Base-by-base conservation (phyloP, 2,329 filamentous ascomycete species). In the Epicoccum nigrum region DNA sequence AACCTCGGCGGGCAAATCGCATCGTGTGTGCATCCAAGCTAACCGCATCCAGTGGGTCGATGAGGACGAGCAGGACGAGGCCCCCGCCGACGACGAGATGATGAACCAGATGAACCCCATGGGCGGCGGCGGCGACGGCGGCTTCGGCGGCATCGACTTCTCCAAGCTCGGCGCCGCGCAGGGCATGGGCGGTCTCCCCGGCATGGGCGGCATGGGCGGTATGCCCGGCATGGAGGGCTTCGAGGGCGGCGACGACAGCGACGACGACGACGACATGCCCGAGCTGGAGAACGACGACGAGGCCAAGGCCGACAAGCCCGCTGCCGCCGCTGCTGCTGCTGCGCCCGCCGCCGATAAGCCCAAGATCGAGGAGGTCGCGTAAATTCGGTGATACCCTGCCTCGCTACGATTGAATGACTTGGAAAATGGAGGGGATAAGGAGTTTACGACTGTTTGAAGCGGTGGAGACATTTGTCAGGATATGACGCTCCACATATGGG, bases 21-120 rank as follows among this genome's bases (percentile, higher is more conserved):
- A n/a, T n/a, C n/a, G n/a, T n/a, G n/a, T n/a, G n/a, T n/a, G n/a
- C n/a, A n/a, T n/a, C n/a, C n/a, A n/a, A n/a, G 32, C 65, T 72
- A 65, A 74, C 53, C 25, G 13, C 32, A 48, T 54, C 16, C 32
- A 87, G 85, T 97, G 92, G 92, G 90, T 96, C 69, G 92, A 97
- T 65, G 91, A 97, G 85, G 92, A 99, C 73, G 94, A 99, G 84
- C 94, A 99, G 81, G 89, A 97, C 71, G 92, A 91, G 77, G 87
- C 84, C 54, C 81, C 85, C 49, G 92, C 96, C 75, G 92, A 96
- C 49, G 92, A 96, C 75, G 92, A 96, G 76, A 76, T 79, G 70
- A 78, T 80, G 76, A 73, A 68, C 59, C 74, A 76, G 62, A 80
- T 79, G 77, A 77, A 77, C 60, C 75, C 84, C 59, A 89, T 77